Evolutionary conservation across 306 rosid genomes (phyloP).

Genomic region (Cucumis cinereus): DNA sequence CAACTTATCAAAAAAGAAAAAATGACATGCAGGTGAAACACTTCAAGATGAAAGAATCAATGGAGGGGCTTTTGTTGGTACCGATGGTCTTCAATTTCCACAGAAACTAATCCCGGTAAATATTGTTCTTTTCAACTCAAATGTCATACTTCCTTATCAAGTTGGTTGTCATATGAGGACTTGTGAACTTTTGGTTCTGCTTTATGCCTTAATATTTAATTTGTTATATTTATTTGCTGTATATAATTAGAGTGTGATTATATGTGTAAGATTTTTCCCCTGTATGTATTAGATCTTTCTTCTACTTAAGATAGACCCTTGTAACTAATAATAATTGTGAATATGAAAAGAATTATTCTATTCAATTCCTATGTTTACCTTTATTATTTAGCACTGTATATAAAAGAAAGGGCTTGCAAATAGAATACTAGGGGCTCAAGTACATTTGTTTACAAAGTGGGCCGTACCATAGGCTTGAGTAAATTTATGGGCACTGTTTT

Average conservation of each 20-base stretch:
- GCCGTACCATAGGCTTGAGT: too few relatives aligned
- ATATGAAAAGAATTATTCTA: too few relatives aligned
- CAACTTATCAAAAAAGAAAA: background rate
- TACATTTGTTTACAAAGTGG: background rate
- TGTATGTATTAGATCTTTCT: too few relatives aligned
- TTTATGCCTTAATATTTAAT: too few relatives aligned
- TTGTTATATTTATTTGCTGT: too few relatives aligned
- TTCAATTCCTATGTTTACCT: too few relatives aligned
- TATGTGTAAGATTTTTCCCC: too few relatives aligned
- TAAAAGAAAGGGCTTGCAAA: background rate
- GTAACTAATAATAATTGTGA: too few relatives aligned
- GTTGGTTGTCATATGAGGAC: background rate
- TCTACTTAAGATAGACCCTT: too few relatives aligned
- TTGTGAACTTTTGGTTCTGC: background rate
- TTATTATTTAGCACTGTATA: background rate
- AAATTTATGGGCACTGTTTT: background rate
- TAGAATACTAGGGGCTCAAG: background rate
- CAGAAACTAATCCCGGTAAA: conserved; percentile 85
- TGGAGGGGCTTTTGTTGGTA: conserved; percentile 84
- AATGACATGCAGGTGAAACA: conserved; percentile 60
- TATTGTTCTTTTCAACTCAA: background rate
- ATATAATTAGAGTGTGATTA: too few relatives aligned
- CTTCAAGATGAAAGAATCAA: conserved; percentile 74
- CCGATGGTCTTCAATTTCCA: conserved; percentile 78
- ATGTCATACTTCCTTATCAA: background rate